Base-by-base conservation (phyloP, 208 protist genomes). In the Porcisia hertigi region DNA sequence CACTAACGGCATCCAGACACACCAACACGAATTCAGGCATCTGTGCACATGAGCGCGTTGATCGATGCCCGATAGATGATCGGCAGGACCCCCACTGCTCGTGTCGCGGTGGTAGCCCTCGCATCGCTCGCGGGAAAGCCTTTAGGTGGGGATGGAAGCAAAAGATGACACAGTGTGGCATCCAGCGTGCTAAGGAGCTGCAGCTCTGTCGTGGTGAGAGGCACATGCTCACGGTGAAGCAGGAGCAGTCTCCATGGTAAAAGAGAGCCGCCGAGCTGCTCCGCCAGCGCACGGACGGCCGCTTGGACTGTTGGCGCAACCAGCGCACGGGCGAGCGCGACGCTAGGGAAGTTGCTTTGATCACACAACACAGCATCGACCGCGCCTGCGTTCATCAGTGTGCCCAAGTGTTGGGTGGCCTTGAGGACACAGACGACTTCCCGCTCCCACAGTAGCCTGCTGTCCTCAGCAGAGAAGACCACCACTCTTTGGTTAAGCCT, bases 201-300 rank as follows among this genome's bases (percentile, higher is more conserved):
- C 73, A 41, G 64, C 74, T 79, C 71, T 25, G 49, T 73, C 12
- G 25, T 4, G 4, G 47, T 64, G 23, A 84, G 73, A 1, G 54
- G 11, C 55, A 36, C 52, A 25, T 55, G 47, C 36, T 47, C 77
- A 12, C 18, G 18, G 25, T 41, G 52, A 25, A 79, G 47, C 25
- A 86, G 47, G 7, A 49, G 41, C 16, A 78, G 59, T 45, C 80
- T 62, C 41, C 73, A 66, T 5, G 83, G 79, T 34, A 90, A 57
- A 30, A 79, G 54, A 18, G 74, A 65, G 16, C 59, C 71, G 23
- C 86, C 83, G 1, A 87, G 73, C 59, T 87, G 86, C 69, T 82
- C 81, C 0, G 77, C 62, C 65, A 92, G 73, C 23, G 80, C 86
- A 2, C 84, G 69, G 53, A 82, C 72, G 9, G 79, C 81, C 1